phyloP scores from a whole-genome alignment of 345 rosid genomes.

The Geranium rotundifolium region DNA sequence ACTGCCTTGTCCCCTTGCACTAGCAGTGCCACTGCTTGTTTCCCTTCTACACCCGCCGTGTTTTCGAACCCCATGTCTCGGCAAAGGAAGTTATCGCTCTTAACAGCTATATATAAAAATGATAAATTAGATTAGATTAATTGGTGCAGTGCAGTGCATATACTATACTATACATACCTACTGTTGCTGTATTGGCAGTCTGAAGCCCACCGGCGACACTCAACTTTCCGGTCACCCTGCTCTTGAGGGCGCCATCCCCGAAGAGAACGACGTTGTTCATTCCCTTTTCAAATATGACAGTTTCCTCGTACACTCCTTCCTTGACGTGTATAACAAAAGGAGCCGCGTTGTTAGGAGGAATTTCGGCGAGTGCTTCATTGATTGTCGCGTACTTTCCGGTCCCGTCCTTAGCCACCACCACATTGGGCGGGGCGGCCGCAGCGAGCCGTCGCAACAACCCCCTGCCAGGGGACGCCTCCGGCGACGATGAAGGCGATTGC shows the following conservation, averaged over 20 bases:
- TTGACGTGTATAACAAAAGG: slow-evolving; percentile 14
- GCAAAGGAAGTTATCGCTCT: slow-evolving; percentile 28
- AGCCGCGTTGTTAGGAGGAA: slow-evolving; percentile 5
- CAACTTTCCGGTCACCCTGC: slow-evolving; percentile 43
- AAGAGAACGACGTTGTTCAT: slow-evolving; percentile 26
- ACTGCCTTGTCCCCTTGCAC: slow-evolving; percentile 25
- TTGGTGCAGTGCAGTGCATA: too few species aligned
- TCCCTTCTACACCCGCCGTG: slow-evolving; percentile 6
- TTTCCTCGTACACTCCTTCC: slow-evolving; percentile 13
- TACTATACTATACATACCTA: too few species aligned
- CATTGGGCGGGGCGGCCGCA: slow-evolving; percentile 21
- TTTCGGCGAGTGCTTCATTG: slow-evolving; percentile 9
- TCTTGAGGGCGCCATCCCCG: slow-evolving; percentile 70
- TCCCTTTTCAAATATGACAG: slow-evolving; percentile 9
- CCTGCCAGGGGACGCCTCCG: slow-evolving; percentile 16
- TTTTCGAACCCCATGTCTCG: slow-evolving; percentile 35
- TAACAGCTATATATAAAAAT: too few species aligned
- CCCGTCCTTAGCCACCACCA: slow-evolving; percentile 16
- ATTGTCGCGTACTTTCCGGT: slow-evolving; percentile 13
- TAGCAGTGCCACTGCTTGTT: slow-evolving; percentile 36
- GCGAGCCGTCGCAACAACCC: slow-evolving; percentile 10
- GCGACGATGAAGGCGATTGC: background rate
- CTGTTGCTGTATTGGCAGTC: slow-evolving; percentile 48
- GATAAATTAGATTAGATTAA: too few species aligned
- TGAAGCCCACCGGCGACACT: slow-evolving; percentile 33